Conservation (phyloP, 208 protist species). For the Naegleria lovaniensis region DNA sequence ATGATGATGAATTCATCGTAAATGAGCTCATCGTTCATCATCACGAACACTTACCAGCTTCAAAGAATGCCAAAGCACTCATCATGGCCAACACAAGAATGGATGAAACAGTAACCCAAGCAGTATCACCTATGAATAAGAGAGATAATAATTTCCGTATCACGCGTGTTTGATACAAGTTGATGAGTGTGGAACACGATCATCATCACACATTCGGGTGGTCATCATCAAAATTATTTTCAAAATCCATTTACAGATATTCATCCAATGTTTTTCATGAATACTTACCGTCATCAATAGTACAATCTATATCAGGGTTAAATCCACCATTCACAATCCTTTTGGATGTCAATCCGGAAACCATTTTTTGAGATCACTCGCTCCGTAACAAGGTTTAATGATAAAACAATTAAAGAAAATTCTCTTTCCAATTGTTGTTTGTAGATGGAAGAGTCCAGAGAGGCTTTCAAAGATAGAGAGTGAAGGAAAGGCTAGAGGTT, state of each 20-base stretch:
- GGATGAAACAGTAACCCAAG: constrained; percentile 54
- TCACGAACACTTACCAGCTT: constrained; percentile 37
- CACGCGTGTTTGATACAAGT: too few relatives aligned
- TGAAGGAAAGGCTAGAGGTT: too few relatives aligned
- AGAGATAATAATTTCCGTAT: too few relatives aligned
- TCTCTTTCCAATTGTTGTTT: background rate
- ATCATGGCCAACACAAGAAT: constrained; percentile 60
- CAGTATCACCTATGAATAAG: constrained; percentile 56
- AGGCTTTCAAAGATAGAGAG: background rate
- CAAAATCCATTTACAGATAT: too few relatives aligned
- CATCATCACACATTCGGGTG: background rate
- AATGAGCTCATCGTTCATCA: too few relatives aligned
- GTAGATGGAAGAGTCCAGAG: background rate
- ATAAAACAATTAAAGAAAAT: too few relatives aligned
- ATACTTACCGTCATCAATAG: background rate
- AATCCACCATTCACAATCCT: background rate
- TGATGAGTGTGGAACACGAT: background rate
- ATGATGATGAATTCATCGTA: too few relatives aligned
- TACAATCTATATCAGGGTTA: background rate
- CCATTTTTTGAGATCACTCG: background rate
- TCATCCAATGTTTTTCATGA: too few relatives aligned
- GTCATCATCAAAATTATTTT: background rate
- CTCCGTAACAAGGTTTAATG: too few relatives aligned
- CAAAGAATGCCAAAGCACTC: constrained; percentile 55
- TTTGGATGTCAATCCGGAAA: background rate